Evolutionary conservation across 768 basidiomycete species (phyloP).

Genomic region (Terana coerulea): DNA sequence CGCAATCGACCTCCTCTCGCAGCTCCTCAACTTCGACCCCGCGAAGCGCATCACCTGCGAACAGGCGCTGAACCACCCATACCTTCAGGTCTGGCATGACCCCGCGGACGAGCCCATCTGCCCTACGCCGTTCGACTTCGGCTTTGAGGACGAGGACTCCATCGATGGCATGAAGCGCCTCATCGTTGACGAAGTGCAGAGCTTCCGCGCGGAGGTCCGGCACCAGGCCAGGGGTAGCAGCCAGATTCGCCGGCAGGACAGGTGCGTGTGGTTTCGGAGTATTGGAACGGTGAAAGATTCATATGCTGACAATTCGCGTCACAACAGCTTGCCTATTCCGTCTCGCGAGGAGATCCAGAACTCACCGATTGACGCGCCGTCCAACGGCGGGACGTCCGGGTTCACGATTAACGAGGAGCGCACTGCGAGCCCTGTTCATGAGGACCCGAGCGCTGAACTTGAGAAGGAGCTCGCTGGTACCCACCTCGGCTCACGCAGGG

Average conservation of each 20-base stretch:
- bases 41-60: conserved; percentile 95
- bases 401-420: conserved; percentile 48
- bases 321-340: conserved; percentile 69
- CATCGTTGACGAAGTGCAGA: conserved; percentile 89
- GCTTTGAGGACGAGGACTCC: conserved; percentile 93
- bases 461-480: conserved; percentile 83
- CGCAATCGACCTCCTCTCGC: conserved; percentile 88
- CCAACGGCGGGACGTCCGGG: conserved; percentile 67
- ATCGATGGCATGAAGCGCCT: conserved; percentile 97
- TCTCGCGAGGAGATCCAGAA: conserved; percentile 76
- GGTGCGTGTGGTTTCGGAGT: conserved; percentile 43
- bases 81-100: conserved; percentile 96
- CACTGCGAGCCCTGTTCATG: conserved; percentile 69
- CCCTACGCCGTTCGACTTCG: conserved; percentile 90
- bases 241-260: conserved; percentile 75
- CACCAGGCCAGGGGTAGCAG: conserved; percentile 71
- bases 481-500: conserved; percentile 35
- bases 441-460: conserved; percentile 81
- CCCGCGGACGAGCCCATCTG: conserved; percentile 91
- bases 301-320: no score
- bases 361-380: conserved; percentile 57
- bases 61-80: conserved; percentile 92
- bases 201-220: conserved; percentile 88
- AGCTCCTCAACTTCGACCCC: conserved; percentile 94
- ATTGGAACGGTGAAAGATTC: no score